These are phyloP conservation scores for Globisporangium splendens DNA, from an alignment of 352 stramenopile species.

Conservation along the genomic window DNA sequence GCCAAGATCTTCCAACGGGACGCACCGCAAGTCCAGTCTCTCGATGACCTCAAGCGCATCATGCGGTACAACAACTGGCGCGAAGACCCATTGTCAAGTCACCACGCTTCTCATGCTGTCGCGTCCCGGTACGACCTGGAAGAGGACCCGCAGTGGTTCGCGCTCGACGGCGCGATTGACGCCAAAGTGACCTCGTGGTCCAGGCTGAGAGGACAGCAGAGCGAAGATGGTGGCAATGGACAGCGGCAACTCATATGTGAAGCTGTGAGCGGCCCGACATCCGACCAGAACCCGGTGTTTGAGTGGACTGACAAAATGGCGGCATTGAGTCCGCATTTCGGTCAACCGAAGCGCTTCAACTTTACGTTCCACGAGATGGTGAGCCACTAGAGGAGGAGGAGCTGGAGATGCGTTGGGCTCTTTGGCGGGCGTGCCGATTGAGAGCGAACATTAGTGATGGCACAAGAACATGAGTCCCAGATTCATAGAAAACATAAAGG, in stretches of 20 bases:
- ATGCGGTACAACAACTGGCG: conserved; percentile 69
- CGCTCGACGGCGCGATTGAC: conserved; percentile 63
- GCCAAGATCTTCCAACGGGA: conserved; percentile 57
- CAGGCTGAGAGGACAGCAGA: conserved; percentile 7
- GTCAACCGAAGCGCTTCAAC: conserved; percentile 35
- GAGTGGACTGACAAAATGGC: conserved; percentile 44
- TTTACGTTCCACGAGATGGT: conserved; percentile 43
- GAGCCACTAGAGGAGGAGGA: neutral
- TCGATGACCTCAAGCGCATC: conserved; percentile 58
- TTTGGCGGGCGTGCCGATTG: no score
- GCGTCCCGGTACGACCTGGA: conserved; percentile 67
- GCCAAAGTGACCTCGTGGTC: conserved; percentile 62
- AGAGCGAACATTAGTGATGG: no score
- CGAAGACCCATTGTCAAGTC: conserved; percentile 39
- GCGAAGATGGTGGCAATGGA: neutral
- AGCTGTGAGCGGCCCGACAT: conserved; percentile 58
- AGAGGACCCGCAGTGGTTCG: conserved; percentile 24
- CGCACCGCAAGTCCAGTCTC: conserved; percentile 31
- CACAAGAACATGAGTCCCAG: no score
- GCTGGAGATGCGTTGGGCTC: no score
- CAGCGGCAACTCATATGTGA: conserved; percentile 32
- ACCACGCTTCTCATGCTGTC: conserved; percentile 50
- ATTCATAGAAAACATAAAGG: no score
- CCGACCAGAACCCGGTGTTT: conserved; percentile 50
- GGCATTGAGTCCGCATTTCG: conserved; percentile 19